Percentiles rank a stretch among this genome's conserved stretches.
Evolutionary conservation across 768 basidiomycete species (phyloP).

Genomic region (Crassisporium funariophilum): DNA sequence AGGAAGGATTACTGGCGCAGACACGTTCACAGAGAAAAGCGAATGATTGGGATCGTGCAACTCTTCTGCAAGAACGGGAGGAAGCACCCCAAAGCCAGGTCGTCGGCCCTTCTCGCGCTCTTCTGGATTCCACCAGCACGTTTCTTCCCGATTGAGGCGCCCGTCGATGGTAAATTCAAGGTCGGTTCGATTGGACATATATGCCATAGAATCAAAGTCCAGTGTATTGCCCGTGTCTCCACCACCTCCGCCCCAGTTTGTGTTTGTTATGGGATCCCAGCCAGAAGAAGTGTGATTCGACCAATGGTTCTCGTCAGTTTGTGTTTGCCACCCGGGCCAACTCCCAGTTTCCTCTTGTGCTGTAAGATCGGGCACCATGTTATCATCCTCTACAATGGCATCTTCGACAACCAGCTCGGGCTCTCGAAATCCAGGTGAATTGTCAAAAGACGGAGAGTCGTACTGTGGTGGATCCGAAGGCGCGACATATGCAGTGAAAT

Average conservation of each 20-base stretch:
- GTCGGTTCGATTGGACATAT: conserved; percentile 23
- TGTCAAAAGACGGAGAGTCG: conserved; percentile 25
- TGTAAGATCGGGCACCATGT: conserved; percentile 40
- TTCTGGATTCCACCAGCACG: conserved; percentile 67
- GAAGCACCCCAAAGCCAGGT: conserved; percentile 72
- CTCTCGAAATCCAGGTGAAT: conserved; percentile 47
- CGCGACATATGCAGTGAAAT: conserved; percentile 41
- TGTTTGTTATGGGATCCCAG: background rate
- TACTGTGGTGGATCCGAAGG: conserved; percentile 41
- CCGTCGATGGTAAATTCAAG: conserved; percentile 56
- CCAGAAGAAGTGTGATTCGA: conserved; percentile 3
- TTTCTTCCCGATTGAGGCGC: conserved; percentile 60
- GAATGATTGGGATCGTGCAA: conserved; percentile 76
- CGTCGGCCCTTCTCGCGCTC: conserved; percentile 47
- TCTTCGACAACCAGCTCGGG: conserved; percentile 55
- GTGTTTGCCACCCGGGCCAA: conserved; percentile 22
- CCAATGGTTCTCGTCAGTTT: background rate
- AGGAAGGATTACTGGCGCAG: conserved; percentile 22
- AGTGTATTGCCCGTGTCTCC: conserved; percentile 5
- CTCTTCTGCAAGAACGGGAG: conserved; percentile 65
- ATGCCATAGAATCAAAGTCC: conserved; percentile 29
- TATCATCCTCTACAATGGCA: conserved; percentile 34
- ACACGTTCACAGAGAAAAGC: conserved; percentile 60
- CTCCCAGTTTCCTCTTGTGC: conserved; percentile 30
- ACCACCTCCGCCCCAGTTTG: conserved; percentile 7